Conservation (phyloP, 2,329 filamentous ascomycete genomes). For the Talaromyces verruculosus region DNA sequence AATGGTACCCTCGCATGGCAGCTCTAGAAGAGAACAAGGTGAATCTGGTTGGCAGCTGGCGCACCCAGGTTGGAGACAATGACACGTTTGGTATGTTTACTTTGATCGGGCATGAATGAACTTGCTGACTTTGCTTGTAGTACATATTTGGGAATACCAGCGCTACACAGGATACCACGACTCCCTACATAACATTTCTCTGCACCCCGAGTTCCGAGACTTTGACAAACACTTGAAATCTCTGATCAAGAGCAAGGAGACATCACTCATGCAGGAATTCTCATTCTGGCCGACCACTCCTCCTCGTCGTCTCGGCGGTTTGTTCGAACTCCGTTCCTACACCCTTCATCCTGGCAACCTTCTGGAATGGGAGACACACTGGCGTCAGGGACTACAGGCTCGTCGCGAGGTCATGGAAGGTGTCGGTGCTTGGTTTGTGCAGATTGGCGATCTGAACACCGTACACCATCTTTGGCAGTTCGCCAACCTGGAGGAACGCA, state of each 20-base stretch:
- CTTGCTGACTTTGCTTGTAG: conserved; percentile 48
- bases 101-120: neutral
- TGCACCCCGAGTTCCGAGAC: conserved; percentile 76
- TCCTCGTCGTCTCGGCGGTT: conserved; percentile 81
- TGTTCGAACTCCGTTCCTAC: conserved; percentile 96
- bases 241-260: conserved; percentile 80
- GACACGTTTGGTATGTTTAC: conserved; percentile 80
- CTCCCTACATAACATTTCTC: conserved; percentile 79
- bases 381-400: conserved; percentile 87
- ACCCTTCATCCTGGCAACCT: conserved; percentile 93
- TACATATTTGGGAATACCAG: conserved; percentile 99
- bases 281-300: conserved; percentile 98
- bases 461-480: conserved; percentile 99
- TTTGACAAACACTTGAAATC: conserved; percentile 83
- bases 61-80: conserved; percentile 94
- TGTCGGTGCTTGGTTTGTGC: conserved; percentile 96
- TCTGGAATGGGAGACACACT: conserved; percentile 98
- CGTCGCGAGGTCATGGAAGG: conserved; percentile 97
- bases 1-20: conserved; percentile 91
- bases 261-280: conserved; percentile 98
- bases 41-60: conserved; percentile 94
- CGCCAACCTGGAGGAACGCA: conserved; percentile 91
- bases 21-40: conserved; percentile 84
- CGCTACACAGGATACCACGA: conserved; percentile 94
- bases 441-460: conserved; percentile 95